Base-by-base conservation (phyloP, 306 rosid genomes). In the Vigna unguiculata region DNA sequence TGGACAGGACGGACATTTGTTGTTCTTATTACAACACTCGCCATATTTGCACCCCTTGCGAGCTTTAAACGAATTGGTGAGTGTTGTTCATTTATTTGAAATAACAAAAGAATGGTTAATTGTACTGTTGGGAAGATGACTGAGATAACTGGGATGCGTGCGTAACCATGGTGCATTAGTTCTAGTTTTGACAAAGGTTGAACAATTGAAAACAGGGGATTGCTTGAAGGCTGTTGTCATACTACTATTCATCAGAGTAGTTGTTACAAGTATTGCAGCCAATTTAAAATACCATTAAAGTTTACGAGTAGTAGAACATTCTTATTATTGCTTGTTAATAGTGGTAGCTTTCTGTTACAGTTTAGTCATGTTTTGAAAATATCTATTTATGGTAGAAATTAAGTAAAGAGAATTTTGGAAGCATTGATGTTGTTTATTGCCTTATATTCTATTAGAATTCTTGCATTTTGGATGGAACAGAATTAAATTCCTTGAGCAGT, bases 61-160 rank as follows among this genome's bases (percentile, higher is more conserved):
- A 77, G 95, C 83, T 91, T 91, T 77, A 93, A 93, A 85, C 83
- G 98, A 77, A 89, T 93, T 41, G 98, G 98, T 93, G 67, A 78
- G 83, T 38, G 60, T 16, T 51, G 25, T 61, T 34, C 53, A 63
- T 49, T 75, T 59, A 3, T 28, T 17, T 28, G 51, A 32, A 16
- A 28, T 28, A 13, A 16, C 16, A 40, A 28, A 55, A 24, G 2
- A 32, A 19, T 46, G 53, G 28, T 53, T 70, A 25, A 25, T 8
- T 41, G 60, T 67, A n/a, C 49, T 61, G 43, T 61, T 38, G 11
- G 48, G 24, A 66, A 46, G 28, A 71, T 77, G 41, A 41, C 15
- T 21, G 74, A 36, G 30, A 52, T 60, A 9, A 69, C 77, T 40
- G 2, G 24, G 16, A 17, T 55, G 7, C 51, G 9, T 72, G 20